Evolutionary conservation across 352 stramenopile species (phyloP).

Genomic region (Pythium aristosporum): DNA sequence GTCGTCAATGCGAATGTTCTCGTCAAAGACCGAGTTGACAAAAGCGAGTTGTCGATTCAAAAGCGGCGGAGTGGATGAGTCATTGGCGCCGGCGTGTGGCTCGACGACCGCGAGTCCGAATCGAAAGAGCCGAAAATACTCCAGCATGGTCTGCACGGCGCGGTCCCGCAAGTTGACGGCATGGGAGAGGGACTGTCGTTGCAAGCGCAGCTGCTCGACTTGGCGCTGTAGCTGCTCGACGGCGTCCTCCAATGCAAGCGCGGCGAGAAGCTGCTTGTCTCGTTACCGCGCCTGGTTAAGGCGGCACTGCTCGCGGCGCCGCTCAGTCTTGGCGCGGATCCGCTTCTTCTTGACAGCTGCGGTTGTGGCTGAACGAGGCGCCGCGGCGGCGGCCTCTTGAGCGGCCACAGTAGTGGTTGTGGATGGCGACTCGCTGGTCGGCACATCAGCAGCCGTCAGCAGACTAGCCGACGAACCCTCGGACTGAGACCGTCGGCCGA

Average conservation of each 20-base stretch:
- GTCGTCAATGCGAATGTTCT: slow-evolving; percentile 1
- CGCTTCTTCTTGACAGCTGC: slow-evolving; percentile 30
- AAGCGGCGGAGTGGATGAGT: background rate
- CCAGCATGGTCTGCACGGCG: background rate
- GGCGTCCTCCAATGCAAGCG: slow-evolving; percentile 1
- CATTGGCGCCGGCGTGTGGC: background rate
- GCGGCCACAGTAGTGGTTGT: background rate
- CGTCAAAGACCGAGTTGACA: background rate
- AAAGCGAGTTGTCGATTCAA: slow-evolving; percentile 6
- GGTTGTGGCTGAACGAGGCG: no score
- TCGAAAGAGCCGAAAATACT: slow-evolving; percentile 12
- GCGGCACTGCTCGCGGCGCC: slow-evolving; percentile 54
- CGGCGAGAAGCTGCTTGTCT: slow-evolving; percentile 1
- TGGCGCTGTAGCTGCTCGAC: slow-evolving; percentile 5
- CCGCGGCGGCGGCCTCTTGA: background rate
- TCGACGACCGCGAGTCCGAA: background rate
- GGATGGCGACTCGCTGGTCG: no score
- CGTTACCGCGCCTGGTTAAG: slow-evolving; percentile 59
- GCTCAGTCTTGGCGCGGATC: slow-evolving; percentile 39
- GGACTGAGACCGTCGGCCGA: no score
- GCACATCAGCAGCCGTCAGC: no score
- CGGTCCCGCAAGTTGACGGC: slow-evolving; percentile 1
- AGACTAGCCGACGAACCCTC: no score
- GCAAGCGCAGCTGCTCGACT: slow-evolving; percentile 1
- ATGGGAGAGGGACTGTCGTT: background rate